Conservation (phyloP, 306 rosid genomes). For the Senna tora region DNA sequence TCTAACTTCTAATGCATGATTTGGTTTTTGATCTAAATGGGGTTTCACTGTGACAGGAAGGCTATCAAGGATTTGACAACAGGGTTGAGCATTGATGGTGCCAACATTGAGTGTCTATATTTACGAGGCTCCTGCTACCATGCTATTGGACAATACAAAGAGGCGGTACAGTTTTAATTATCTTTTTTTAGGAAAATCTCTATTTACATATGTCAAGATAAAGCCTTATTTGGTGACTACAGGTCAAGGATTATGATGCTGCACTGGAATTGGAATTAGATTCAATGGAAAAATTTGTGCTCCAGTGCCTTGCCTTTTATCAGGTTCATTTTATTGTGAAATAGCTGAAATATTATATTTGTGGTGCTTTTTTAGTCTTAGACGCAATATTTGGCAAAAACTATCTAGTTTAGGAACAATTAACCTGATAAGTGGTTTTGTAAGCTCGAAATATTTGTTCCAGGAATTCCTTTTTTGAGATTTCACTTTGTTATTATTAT, state of each 20-base stretch:
- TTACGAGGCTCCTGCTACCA: slow-evolving; percentile 93
- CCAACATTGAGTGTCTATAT: slow-evolving; percentile 82
- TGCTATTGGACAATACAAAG: slow-evolving; percentile 83
- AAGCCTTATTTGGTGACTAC: slow-evolving; percentile 34
- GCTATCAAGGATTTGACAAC: slow-evolving; percentile 84
- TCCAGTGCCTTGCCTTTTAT: slow-evolving; percentile 87
- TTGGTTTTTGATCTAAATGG: slow-evolving; percentile 29
- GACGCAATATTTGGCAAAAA: background rate
- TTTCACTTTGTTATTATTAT: background rate
- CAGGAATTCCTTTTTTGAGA: background rate
- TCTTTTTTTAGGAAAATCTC: slow-evolving; percentile 27
- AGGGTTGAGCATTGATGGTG: slow-evolving; percentile 72
- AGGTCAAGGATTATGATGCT: slow-evolving; percentile 96
- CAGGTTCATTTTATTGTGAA: slow-evolving; percentile 56
- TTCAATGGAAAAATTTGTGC: slow-evolving; percentile 85
- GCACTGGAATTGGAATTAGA: slow-evolving; percentile 90
- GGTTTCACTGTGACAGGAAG: slow-evolving; percentile 52
- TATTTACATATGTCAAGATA: slow-evolving; percentile 33
- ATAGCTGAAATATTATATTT: slow-evolving; percentile 14
- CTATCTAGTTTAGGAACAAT: background rate
- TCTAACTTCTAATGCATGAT: slow-evolving; percentile 13
- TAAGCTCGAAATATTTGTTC: background rate
- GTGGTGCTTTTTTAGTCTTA: background rate
- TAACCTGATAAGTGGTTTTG: background rate
- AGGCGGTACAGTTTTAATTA: slow-evolving; percentile 59